A percentile compares a stretch with the other conserved stretches of the same genome.
Evolutionary conservation across 305 asterid genomes (phyloP).

Genomic region (Solanum hybrid): DNA sequence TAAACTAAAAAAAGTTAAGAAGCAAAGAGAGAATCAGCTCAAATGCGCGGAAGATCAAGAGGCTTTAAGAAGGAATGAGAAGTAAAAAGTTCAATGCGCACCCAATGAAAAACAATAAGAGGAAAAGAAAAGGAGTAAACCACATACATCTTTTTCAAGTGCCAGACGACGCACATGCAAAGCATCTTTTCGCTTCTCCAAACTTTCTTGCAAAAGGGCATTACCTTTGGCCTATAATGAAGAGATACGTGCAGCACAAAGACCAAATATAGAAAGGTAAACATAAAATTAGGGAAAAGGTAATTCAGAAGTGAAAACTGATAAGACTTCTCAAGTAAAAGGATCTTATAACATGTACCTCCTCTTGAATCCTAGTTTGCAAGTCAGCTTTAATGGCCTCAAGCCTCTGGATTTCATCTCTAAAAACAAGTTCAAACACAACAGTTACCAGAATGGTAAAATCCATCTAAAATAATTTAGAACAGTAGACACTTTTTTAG

Average conservation of each 20-base stretch:
- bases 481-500: neutral
- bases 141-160: slow-evolving; percentile 82
- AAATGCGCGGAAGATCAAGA: neutral
- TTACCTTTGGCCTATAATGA: slow-evolving; percentile 44
- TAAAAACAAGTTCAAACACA: slow-evolving; percentile 24
- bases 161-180: slow-evolving; percentile 58
- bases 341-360: slow-evolving; percentile 37
- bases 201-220: slow-evolving; percentile 44
- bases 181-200: slow-evolving; percentile 58
- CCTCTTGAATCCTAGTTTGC: slow-evolving; percentile 46
- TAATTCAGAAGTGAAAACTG: neutral
- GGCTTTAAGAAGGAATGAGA: neutral
- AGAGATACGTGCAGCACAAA: neutral
- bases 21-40: neutral
- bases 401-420: slow-evolving; percentile 62
- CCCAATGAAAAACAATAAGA: neutral
- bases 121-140: neutral
- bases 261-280: neutral
- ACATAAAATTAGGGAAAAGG: neutral
- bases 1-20: neutral
- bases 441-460: slow-evolving; percentile 4
- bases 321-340: neutral
- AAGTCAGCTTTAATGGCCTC: slow-evolving; percentile 53
- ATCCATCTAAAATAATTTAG: neutral
- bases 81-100: neutral